These are phyloP conservation scores for Hirsutella rhossiliensis DNA, from an alignment of 2,329 filamentous ascomycete genomes.

Conservation along the genomic window DNA sequence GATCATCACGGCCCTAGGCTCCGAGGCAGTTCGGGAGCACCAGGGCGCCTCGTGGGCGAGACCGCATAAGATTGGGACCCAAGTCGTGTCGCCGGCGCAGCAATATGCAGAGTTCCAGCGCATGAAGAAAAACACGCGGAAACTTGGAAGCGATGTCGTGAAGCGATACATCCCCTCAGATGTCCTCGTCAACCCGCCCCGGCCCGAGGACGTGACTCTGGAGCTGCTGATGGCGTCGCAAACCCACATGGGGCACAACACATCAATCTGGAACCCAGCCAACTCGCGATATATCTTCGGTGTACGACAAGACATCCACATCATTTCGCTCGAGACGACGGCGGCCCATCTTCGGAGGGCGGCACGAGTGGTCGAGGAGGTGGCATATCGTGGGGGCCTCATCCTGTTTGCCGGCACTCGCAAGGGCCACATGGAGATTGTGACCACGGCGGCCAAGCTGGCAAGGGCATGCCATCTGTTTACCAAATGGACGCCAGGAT, in stretches of 20 bases:
- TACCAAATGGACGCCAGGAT: slow-evolving; percentile 83
- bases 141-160: slow-evolving; percentile 35
- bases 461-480: slow-evolving; percentile 79
- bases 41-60: slow-evolving; percentile 19
- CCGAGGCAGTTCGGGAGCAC: slow-evolving; percentile 22
- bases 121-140: slow-evolving; percentile 29
- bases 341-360: slow-evolving; percentile 85
- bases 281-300: slow-evolving; percentile 94
- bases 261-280: slow-evolving; percentile 84
- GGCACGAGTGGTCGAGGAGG: slow-evolving; percentile 81
- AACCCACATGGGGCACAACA: slow-evolving; percentile 81
- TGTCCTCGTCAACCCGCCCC: slow-evolving; percentile 60
- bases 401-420: slow-evolving; percentile 87
- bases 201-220: slow-evolving; percentile 70
- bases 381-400: slow-evolving; percentile 69
- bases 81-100: slow-evolving; percentile 22
- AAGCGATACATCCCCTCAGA: slow-evolving; percentile 53
- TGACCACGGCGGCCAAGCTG: slow-evolving; percentile 69
- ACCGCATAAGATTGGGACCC: slow-evolving; percentile 16
- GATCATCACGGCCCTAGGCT: slow-evolving; percentile 20
- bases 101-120: slow-evolving; percentile 26
- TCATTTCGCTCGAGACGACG: slow-evolving; percentile 83
- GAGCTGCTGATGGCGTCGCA: slow-evolving; percentile 84
- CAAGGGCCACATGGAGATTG: slow-evolving; percentile 65
- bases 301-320: slow-evolving; percentile 76